Percentiles rank a stretch among this genome's conserved stretches.
These are phyloP conservation scores for Anthracocystis walkeri DNA, from an alignment of 1,284 basidiomycete genomes.

Conservation along the genomic window DNA sequence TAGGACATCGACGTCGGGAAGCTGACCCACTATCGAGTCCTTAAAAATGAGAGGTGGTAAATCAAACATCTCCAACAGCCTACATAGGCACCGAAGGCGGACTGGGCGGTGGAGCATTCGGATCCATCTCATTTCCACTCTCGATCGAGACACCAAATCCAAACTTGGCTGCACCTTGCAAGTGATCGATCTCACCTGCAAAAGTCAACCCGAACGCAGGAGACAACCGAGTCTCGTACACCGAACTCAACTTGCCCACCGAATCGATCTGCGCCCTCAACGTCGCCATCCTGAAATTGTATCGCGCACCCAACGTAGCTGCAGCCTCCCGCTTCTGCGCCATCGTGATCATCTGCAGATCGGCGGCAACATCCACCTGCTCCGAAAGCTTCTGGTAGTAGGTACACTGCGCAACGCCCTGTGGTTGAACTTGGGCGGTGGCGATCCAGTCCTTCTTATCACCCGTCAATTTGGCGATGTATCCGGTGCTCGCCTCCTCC, in stretches of 20 bases:
- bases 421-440: conserved; percentile 85
- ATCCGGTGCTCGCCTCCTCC: conserved; percentile 81
- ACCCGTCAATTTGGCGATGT: conserved; percentile 80
- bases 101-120: conserved; percentile 61
- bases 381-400: conserved; percentile 97
- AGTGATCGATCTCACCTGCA: conserved; percentile 97
- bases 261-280: conserved; percentile 65
- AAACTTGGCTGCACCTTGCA: conserved; percentile 89
- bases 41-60: conserved; percentile 18
- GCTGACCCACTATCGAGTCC: no score
- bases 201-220: conserved; percentile 95
- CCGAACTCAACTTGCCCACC: conserved; percentile 83
- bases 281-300: conserved; percentile 91
- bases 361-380: conserved; percentile 98
- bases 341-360: conserved; percentile 80
- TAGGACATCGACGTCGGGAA: not conserved
- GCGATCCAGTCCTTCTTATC: conserved; percentile 75
- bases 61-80: not conserved
- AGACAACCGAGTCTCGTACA: conserved; percentile 94
- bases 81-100: conserved; percentile 68
- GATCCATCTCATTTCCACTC: conserved; percentile 68
- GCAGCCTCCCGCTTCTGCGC: conserved; percentile 84
- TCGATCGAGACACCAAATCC: conserved; percentile 98
- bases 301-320: conserved; percentile 93
- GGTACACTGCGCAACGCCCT: conserved; percentile 87